A percentile compares a stretch with the other conserved stretches of the same genome.
phyloP scores from a whole-genome alignment of 2,329 filamentous ascomycete genomes.

The Leptographium lundbergii region DNA sequence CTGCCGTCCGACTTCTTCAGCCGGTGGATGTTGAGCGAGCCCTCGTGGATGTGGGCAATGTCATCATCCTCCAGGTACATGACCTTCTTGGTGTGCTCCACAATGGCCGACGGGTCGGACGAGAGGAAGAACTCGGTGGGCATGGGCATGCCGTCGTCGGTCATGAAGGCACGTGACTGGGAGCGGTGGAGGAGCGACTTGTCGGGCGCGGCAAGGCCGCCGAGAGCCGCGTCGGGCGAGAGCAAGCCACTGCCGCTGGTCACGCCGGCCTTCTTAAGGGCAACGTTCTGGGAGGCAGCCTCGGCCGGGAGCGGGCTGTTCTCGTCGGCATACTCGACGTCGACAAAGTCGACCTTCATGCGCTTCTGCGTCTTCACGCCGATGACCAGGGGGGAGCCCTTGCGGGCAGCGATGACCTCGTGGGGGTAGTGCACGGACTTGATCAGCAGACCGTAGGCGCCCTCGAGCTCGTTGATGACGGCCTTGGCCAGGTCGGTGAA shows the following conservation, averaged over 20 bases:
- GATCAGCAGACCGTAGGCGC: constrained; percentile 91
- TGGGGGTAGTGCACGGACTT: constrained; percentile 98
- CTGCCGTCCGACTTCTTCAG: constrained; percentile 93
- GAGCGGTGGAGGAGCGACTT: constrained; percentile 97
- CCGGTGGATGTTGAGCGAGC: constrained; percentile 96
- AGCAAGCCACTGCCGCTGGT: constrained; percentile 59
- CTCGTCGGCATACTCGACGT: constrained; percentile 92
- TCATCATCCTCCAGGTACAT: constrained; percentile 99
- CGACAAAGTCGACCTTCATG: constrained; percentile 99
- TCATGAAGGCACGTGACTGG: constrained; percentile 97
- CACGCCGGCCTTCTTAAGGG: constrained; percentile 81
- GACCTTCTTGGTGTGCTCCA: constrained; percentile 99
- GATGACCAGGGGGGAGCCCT: constrained; percentile 94
- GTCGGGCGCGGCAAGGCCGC: constrained; percentile 70
- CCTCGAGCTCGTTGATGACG: constrained; percentile 95
- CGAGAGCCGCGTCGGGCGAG: constrained; percentile 30
- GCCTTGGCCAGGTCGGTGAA: constrained; percentile 96
- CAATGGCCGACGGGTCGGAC: constrained; percentile 93
- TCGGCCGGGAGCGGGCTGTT: constrained; percentile 76
- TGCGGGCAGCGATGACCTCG: constrained; percentile 93
- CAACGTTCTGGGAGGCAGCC: constrained; percentile 89
- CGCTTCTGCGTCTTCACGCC: constrained; percentile 94
- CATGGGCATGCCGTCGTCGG: constrained; percentile 94
- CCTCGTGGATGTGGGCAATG: constrained; percentile 98
- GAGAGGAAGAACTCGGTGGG: constrained; percentile 99